A percentile compares a stretch with the other conserved stretches of the same genome.
phyloP scores from a whole-genome alignment of 2,329 filamentous ascomycete genomes.

The Zalaria obscura region DNA sequence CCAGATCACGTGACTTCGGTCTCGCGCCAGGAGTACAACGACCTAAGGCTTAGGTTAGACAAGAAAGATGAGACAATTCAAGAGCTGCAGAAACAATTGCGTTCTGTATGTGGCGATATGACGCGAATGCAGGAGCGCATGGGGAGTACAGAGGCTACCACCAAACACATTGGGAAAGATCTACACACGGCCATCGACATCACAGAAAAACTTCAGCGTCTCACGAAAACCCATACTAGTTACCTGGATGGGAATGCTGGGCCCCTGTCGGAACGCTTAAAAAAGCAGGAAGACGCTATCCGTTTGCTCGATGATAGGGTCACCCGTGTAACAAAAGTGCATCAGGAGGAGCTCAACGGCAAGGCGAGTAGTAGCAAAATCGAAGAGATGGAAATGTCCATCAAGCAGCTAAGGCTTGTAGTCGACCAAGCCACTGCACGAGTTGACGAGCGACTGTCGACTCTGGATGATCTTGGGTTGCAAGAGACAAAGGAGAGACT shows the following conservation, averaged over 20 bases:
- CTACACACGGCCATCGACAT: neutral
- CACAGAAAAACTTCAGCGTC: neutral
- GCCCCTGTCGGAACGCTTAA: neutral
- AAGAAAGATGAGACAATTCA: neutral
- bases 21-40: neutral
- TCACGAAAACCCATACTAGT: neutral
- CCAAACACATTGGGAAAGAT: neutral
- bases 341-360: no score
- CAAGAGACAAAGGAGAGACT: no score
- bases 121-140: neutral
- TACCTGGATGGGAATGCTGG: neutral
- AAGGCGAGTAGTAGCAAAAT: no score
- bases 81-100: neutral
- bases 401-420: no score
- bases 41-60: neutral
- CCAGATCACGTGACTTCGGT: neutral
- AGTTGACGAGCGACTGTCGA: no score
- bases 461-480: no score
- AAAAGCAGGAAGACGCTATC: neutral
- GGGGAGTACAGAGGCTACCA: neutral
- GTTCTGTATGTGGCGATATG: neutral
- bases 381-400: no score
- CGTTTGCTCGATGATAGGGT: no score
- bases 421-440: no score
- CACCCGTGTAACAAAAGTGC: no score